Evolutionary conservation across 75 land plant species (phyloP).

Genomic region (Cupressus sempervirens): DNA sequence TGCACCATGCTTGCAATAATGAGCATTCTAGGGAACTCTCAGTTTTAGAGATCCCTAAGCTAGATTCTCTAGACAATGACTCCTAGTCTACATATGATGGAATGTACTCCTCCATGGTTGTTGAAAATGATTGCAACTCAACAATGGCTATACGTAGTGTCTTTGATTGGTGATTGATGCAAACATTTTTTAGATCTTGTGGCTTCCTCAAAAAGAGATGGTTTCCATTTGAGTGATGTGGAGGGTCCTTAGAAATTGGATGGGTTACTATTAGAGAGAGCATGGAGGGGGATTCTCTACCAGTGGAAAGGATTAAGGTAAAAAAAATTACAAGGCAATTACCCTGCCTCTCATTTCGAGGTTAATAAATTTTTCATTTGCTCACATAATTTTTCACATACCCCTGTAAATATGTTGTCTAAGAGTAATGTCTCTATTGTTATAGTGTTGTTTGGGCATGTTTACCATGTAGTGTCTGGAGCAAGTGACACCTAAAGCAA

Average conservation of each 20-base stretch:
- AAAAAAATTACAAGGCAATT: constrained; percentile 2
- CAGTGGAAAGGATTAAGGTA: constrained; percentile 34
- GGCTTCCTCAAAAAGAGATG: constrained; percentile 31
- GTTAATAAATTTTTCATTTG: constrained; percentile 27
- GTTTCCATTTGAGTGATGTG: constrained; percentile 28
- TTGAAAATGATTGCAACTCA: constrained; percentile 35
- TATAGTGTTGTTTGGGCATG: constrained; percentile 39
- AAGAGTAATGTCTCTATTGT: constrained; percentile 25
- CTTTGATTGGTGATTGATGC: constrained; percentile 28
- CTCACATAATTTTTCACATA: constrained; percentile 20
- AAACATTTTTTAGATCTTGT: constrained; percentile 36
- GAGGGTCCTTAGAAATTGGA: constrained; percentile 20
- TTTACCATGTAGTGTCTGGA: constrained; percentile 39
- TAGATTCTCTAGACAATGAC: constrained; percentile 32
- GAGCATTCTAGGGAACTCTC: constrained; percentile 41
- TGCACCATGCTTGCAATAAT: constrained; percentile 29
- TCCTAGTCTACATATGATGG: constrained; percentile 33
- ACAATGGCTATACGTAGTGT: not conserved
- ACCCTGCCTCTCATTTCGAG: not conserved
- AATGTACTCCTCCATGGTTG: constrained; percentile 32
- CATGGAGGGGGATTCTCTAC: constrained; percentile 18
- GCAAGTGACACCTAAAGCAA: constrained; percentile 22
- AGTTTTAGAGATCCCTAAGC: constrained; percentile 34
- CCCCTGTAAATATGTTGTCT: constrained; percentile 18
- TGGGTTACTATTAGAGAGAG: constrained; percentile 14